Base-by-base conservation (phyloP, 2,329 filamentous ascomycete species). In the Amauroascus niger region DNA sequence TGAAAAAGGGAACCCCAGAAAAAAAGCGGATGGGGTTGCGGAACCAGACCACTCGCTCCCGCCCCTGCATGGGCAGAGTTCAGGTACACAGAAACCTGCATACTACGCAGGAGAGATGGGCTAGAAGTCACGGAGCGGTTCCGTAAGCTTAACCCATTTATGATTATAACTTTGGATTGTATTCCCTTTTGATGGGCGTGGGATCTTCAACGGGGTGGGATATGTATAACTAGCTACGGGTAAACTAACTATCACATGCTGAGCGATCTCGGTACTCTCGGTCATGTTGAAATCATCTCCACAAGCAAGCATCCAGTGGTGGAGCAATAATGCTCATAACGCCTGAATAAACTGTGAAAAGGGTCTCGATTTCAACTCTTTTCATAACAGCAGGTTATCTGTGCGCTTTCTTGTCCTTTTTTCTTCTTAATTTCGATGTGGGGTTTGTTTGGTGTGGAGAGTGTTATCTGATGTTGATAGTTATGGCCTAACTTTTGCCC, bases 21-120 rank as follows among this genome's bases (percentile, higher is more conserved):
- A n/a, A n/a, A n/a, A 33, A 32, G 41, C 24, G 28, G 44, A 47
- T 47, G 44, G 44, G 18, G 44, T 32, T 47, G 44, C 26, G 44
- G 44, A 47, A 47, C 44, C 28, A 47, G 44, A 20, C 44, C 43
- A 11, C 24, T 32, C 26, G 11, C 26, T 46, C 43, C 44, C 44
- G 44, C 18, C 26, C 44, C 26, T 48, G 30, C 45, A 48, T 35
- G 45, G 28, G 26, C 28, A 13, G 30, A 7, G 20, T 1, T 47
- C 28, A 47, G 44, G 44, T 33, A 47, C 44, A 13, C 33, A 35
- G 3, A n/a, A n/a, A 35, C 8, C n/a, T n/a, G n/a, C n/a, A n/a
- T n/a, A n/a, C n/a, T n/a, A n/a, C n/a, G n/a, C n/a, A n/a, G 33
- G 13, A 11, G 33, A 35, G 33, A 35, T 11, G 6, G 33, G 8